Base-by-base conservation (phyloP, 1,284 basidiomycete species). In the Cutaneotrichosporon sp. region DNA sequence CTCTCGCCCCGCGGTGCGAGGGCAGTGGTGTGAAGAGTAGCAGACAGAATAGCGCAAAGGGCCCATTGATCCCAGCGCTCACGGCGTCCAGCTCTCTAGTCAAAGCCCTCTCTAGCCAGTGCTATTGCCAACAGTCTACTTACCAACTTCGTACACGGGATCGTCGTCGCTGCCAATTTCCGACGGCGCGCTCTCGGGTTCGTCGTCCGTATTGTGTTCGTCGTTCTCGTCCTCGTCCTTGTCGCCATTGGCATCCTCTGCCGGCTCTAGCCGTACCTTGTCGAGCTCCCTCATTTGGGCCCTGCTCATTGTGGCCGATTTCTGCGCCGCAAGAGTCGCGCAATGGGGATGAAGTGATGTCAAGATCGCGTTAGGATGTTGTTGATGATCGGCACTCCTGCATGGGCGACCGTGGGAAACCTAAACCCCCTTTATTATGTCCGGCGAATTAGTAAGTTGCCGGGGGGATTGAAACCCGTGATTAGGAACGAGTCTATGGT, bases 141-240 rank as follows among this genome's bases (percentile, higher is more conserved):
- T 39, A 65, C 64, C 64, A 25, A 63, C 59, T 22, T 54, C 55
- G 31, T 60, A 65, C 32, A 42, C 49, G 10, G 32, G 37, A 4
- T 58, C 57, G 14, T 55, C 55, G 11, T 31, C 26, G 19, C 42
- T 41, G 19, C 33, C 46, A 4, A 19, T 16, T 16, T 48, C 52
- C 9, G 52, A 35, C 3, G 41, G 46, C 11, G 48, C 52, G 46
- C 52, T 53, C 27, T 53, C 52, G 1, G 19, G 26, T 3, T 53
- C 52, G 3, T 37, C 39, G 39, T 52, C 49, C 29, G 31, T 45
- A 20, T 34, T 33, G 43, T 32, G 43, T 20, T 20, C 29, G 16
- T 17, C n/a, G 7, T 45, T 32, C n/a, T 20, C 27, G 27, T 39
- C 27, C 19, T 32, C 20, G 5, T 24, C 32, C 5, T 26, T n/a